Evolutionary conservation across 345 rosid species (phyloP), one percentile per base, ranked within the genome.

Genomic region (Cardiospermum halicacabum): DNA sequence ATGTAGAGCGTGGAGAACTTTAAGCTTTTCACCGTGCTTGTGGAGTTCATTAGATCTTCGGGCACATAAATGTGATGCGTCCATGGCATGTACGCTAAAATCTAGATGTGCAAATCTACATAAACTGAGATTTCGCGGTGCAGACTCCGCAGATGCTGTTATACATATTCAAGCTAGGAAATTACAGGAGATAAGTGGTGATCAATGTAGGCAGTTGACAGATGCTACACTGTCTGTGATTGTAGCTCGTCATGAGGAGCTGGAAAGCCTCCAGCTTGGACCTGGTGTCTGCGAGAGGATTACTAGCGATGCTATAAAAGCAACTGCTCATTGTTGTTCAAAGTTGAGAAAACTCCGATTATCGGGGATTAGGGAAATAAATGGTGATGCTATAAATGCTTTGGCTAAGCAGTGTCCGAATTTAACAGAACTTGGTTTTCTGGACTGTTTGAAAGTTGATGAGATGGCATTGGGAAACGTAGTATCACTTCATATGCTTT

Each of bases 191-290:
- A 72, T 87, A 53, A 87, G 88, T 51, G 94, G 96, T 1, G 96
- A 89, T 72, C 82, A 84, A 70, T 87, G 94, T 66, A 73, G 88
- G 81, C 84, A 85, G 75, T 76, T 89, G 55, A 83, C 94, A 0
- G 94, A 89, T 77, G 91, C 94, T 42, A 84, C 86, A 55, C 81
- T 89, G 13, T 79, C 96, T 9, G 72, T 89, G 73, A 76, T 87
- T 27, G 94, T 74, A 24, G 91, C 96, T 1, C 87, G 94, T 21
- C 94, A 89, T 4, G 91, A 85, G 69, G 70, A 51, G 4, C 86
- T 89, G 24, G 94, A 87, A 72, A 85, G 89, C 70, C 89, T 89
- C 53, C 91, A 85, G 67, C 88, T 89, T 34, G 96, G 94, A 65
- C 91, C 94, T 0, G 96, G 87, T 24, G 85, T 87, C 56, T 89